phyloP scores from a whole-genome alignment of 2,329 filamentous ascomycete species.

The Cadophora malorum region DNA sequence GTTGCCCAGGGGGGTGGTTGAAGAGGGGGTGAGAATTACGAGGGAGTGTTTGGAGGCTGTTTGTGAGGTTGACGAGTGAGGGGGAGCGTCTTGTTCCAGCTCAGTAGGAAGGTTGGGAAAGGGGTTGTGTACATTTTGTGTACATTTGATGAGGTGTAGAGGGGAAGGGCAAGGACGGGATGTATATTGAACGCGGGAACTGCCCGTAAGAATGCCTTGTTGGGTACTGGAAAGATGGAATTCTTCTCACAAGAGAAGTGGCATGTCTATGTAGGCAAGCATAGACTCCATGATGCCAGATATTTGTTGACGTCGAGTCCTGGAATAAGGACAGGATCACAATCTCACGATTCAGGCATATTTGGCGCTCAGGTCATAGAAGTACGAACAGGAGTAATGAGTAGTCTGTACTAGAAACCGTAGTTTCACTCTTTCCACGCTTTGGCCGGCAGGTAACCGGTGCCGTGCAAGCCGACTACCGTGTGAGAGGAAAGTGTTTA shows the following conservation, averaged over 20 bases:
- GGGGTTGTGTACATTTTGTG: constrained; percentile 5
- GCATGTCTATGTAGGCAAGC: not conserved
- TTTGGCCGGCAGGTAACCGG: too few relatives aligned
- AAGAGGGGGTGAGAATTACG: constrained; percentile 66
- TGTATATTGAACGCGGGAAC: not conserved
- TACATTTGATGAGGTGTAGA: not conserved
- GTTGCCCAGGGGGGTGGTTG: constrained; percentile 63
- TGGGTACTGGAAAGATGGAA: too few relatives aligned
- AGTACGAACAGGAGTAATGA: not conserved
- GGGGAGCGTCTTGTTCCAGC: not conserved
- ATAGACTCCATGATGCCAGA: too few relatives aligned
- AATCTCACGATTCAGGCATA: not conserved
- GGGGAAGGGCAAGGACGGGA: not conserved
- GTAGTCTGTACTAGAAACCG: not conserved
- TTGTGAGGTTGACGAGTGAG: constrained; percentile 43
- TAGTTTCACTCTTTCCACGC: not conserved
- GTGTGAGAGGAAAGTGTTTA: too few relatives aligned
- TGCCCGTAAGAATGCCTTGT: too few relatives aligned
- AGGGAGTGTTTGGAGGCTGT: constrained; percentile 60
- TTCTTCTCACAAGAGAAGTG: not conserved
- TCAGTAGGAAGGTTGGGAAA: not conserved
- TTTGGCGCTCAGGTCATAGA: constrained; percentile 21
- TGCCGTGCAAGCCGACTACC: too few relatives aligned
- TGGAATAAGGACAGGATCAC: not conserved
- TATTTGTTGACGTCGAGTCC: not conserved